Conservation (phyloP, 177 flowering plant species). For the Telopea speciosissima region DNA sequence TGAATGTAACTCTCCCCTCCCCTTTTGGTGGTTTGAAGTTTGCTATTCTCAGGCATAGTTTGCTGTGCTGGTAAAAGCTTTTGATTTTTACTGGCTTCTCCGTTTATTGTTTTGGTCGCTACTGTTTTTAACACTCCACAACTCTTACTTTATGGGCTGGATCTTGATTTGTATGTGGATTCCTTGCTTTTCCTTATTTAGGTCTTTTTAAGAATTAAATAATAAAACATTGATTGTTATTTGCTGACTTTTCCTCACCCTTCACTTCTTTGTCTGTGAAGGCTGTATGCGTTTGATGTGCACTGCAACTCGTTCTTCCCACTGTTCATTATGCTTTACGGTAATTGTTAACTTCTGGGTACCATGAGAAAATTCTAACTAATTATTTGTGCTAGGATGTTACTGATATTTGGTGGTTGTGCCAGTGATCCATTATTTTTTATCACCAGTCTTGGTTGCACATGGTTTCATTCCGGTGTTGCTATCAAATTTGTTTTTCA, state of each 20-base stretch:
- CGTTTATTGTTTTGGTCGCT: no score
- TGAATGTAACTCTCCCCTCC: no score
- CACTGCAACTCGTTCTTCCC: slow-evolving; percentile 99
- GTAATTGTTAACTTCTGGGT: slow-evolving; percentile 33
- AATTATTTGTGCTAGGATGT: not conserved
- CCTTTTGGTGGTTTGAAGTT: no score
- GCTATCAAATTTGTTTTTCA: slow-evolving; percentile 92
- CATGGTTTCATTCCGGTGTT: slow-evolving; percentile 82
- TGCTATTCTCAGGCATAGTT: not conserved
- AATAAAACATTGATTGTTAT: not conserved
- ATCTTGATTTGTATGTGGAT: not conserved
- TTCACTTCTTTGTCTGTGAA: slow-evolving; percentile 22
- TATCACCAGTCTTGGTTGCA: slow-evolving; percentile 85
- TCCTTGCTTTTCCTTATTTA: not conserved
- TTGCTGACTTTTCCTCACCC: slow-evolving; percentile 17
- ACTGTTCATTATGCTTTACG: slow-evolving; percentile 84
- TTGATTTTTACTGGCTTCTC: no score
- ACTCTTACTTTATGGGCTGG: not conserved
- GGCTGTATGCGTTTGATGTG: slow-evolving; percentile 98
- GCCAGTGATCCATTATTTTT: slow-evolving; percentile 87
- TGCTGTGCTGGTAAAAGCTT: not conserved
- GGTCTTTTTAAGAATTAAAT: not conserved
- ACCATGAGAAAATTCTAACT: not conserved
- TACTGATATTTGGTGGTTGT: slow-evolving; percentile 21
- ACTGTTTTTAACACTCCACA: no score